Base-by-base conservation (phyloP, 2,329 filamentous ascomycete species). In the Botryotinia calthae region DNA sequence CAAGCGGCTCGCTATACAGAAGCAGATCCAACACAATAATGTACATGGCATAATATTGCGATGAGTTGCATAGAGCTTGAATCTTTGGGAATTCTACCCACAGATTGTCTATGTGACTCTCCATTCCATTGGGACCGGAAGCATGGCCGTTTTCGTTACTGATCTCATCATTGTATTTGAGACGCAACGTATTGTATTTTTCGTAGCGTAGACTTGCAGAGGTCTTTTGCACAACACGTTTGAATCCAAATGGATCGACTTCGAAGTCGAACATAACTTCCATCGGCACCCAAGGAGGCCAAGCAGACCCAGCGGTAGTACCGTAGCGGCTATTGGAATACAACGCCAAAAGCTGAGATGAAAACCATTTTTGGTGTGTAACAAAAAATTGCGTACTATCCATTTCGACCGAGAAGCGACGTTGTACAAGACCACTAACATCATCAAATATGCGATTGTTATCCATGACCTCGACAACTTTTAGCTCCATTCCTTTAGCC, bases 361-460 rank as follows among this genome's bases (percentile, higher is more conserved):
- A 88, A 82, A 99, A 95, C 81, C 91, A 96, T 83, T 97, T 97
- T 79, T 95, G 93, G 75, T 95, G 95, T 0, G 95, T 96, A 67
- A 99, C 95, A 78, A 99, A 99, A 83, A 99, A 98, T 81, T 99
- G 96, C 42, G 97, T 92, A 80, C 95, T 97, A 82, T 99, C 96
- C 92, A 98, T 98, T 77, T 94, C 93, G 75, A 98, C 90, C 42
- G 95, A 89, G 84, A 98, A 98, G 12, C 96, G 92, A 54, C 95
- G 92, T 81, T 99, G 97, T 1, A 99, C 95, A 63, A 99, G 87
- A 71, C 96, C 97, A 79, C 94, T 97, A 79, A 99, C 94, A 77
- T 93, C 91, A 81, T 99, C 96, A 65, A 90, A 95, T 72, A 98
- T 89, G 74, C 96, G 89, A 79, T 94, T 91, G 82, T 97, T 98